These are phyloP conservation scores for Hordeum marinum DNA, from an alignment of 176 grass and related monocot species.

Conservation along the genomic window DNA sequence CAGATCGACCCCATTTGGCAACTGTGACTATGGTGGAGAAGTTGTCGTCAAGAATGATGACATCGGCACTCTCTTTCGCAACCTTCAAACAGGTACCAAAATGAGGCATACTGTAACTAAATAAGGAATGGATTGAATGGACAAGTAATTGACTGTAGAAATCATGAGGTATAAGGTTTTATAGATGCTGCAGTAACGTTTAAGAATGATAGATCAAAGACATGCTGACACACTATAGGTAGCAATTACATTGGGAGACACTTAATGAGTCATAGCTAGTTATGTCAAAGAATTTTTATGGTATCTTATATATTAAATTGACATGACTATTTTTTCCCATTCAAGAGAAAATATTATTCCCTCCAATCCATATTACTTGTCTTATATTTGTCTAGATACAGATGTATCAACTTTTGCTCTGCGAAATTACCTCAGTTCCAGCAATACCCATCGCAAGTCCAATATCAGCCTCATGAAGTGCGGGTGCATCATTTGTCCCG, in stretches of 20 bases:
- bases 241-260: not conserved
- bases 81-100: conserved; percentile 45
- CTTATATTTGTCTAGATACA: too few species aligned
- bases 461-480: conserved; percentile 94
- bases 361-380: too few species aligned
- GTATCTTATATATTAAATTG: not conserved
- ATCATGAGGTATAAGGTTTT: not conserved
- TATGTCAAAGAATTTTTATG: not conserved
- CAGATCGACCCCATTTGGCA: conserved; percentile 94
- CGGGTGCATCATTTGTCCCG: conserved; percentile 95
- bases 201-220: not conserved
- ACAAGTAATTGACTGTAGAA: conserved; percentile 2
- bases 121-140: not conserved
- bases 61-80: conserved; percentile 94
- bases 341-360: not conserved
- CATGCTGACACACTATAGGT: not conserved
- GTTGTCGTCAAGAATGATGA: conserved; percentile 98
- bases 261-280: not conserved
- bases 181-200: not conserved
- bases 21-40: conserved; percentile 97
- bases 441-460: conserved; percentile 96
- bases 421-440: conserved; percentile 75
- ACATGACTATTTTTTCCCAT: not conserved
- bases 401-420: not conserved
- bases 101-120: conserved; percentile 13